A percentile compares a stretch with the other conserved stretches of the same genome.
Evolutionary conservation across 768 basidiomycete genomes (phyloP).

Genomic region (Panaeolus cyanescens): DNA sequence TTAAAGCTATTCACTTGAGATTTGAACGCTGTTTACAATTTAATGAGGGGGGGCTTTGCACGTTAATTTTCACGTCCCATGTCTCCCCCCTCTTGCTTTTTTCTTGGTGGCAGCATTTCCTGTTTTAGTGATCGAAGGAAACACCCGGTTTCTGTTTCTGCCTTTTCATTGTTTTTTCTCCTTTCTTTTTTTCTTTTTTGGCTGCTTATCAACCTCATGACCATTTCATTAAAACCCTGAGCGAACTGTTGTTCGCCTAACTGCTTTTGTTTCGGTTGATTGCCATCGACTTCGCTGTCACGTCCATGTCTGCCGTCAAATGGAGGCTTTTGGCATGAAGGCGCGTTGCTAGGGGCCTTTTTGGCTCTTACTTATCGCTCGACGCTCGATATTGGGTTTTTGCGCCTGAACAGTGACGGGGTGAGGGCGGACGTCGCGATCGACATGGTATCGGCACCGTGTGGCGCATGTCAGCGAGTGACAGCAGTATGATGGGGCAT

Average conservation of each 20-base stretch:
- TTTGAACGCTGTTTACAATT: neutral
- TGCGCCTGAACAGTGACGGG: neutral
- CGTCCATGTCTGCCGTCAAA: neutral
- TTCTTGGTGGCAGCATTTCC: neutral
- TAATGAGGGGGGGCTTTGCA: neutral
- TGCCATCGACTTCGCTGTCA: neutral
- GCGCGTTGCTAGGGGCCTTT: neutral
- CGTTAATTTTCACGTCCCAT: neutral
- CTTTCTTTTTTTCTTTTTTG: neutral
- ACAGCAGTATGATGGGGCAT: neutral
- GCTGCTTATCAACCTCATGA: neutral
- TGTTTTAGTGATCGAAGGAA: neutral
- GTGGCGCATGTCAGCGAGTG: neutral
- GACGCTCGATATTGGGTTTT: neutral
- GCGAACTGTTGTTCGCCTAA: conserved; percentile 1
- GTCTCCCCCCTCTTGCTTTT: neutral
- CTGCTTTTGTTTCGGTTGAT: neutral
- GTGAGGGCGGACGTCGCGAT: neutral
- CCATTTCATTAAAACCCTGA: conserved; percentile 1
- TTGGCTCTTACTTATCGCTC: neutral
- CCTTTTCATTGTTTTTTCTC: neutral
- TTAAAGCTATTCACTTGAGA: neutral
- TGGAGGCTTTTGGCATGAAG: neutral
- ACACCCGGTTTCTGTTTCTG: neutral
- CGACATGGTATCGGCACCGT: neutral